Base-by-base conservation (phyloP, 495 filamentous ascomycete species). In the Tuber indicum region DNA sequence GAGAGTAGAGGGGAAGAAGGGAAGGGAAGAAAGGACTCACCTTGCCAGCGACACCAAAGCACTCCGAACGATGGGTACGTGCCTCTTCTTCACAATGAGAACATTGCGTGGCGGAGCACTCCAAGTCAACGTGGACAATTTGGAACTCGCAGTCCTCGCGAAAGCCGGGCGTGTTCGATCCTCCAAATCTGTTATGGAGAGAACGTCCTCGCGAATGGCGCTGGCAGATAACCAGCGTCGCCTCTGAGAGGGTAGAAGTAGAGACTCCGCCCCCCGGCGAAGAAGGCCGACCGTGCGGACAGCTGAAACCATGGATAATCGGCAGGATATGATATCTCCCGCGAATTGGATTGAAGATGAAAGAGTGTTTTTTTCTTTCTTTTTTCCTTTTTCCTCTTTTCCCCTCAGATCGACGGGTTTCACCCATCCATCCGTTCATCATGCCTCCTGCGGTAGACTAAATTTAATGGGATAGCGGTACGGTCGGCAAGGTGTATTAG, bases 21-120 rank as follows among this genome's bases (percentile, higher is more conserved):
- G 32, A 32, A 32, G 32, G 32, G 32, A 32, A 32, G 32, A 32
- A 32, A 26, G 26, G 52, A n/a, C 52, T 45, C 86, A 91, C 87
- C 90, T 91, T 69, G 91, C 90, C 84, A 96, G 96, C 83, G 92
- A 90, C 72, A 96, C 82, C 45, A 97, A 85, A 1, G 92, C 91
- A 12, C 88, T 85, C 0, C 89, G 93, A 45, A 97, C 93, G 12
- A 86, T 84, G 0, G 91, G 89, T 21, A 90, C 91, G 77, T 91
- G 88, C 70, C 93, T 88, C 81, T 99, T 99, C 83, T 94, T 94
- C 75, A 97, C 91, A 66, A 98, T 86, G 72, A 99, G 88, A 75
- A 99, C 87, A 83, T 98, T 98, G 74, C 93, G 90, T 1, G 94
- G 96, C 41, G 94, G 93, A 47, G 89, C 88, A 5, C 93, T 93